Percentiles rank a stretch among this genome's conserved stretches.
Evolutionary conservation across 1,139 yeast species (phyloP).

Genomic region (Blastobotrys arbuscula): DNA sequence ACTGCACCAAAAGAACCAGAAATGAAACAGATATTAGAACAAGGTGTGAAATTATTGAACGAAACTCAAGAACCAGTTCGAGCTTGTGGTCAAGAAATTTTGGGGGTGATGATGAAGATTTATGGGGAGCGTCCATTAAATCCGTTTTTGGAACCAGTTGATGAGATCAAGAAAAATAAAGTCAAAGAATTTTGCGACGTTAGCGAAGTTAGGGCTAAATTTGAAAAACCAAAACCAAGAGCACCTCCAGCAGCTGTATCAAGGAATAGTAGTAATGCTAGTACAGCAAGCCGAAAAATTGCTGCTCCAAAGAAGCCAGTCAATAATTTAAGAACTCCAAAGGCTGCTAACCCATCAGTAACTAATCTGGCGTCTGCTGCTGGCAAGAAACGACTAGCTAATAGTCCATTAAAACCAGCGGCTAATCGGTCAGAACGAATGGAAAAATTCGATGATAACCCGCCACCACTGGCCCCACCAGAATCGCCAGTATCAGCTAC

Average conservation of each 20-base stretch:
- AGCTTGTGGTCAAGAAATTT: conserved; percentile 67
- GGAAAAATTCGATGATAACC: conserved; percentile 6
- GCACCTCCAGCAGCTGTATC: conserved; percentile 20
- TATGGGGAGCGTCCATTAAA: conserved; percentile 67
- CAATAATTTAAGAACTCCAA: neutral
- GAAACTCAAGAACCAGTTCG: conserved; percentile 88
- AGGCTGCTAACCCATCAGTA: conserved; percentile 8
- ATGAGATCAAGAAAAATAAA: conserved; percentile 61
- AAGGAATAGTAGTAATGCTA: conserved; percentile 18
- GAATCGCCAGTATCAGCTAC: conserved; percentile 6
- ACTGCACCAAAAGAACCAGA: conserved; percentile 49
- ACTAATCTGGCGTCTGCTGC: conserved; percentile 8
- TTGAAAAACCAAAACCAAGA: conserved; percentile 21
- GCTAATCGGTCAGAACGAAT: conserved; percentile 3
- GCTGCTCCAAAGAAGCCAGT: conserved; percentile 11
- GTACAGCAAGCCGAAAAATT: conserved; percentile 11
- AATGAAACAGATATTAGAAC: conserved; percentile 51
- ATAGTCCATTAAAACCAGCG: conserved; percentile 14
- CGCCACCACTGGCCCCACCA: conserved; percentile 5
- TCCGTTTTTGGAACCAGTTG: conserved; percentile 59
- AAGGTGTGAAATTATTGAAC: conserved; percentile 54
- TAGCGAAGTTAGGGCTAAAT: conserved; percentile 49
- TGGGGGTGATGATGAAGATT: conserved; percentile 79
- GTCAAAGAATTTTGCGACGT: conserved; percentile 54
- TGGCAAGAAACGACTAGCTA: conserved; percentile 12